Evolutionary conservation across 495 filamentous ascomycete genomes (phyloP).

Genomic region (Viridothelium virens): DNA sequence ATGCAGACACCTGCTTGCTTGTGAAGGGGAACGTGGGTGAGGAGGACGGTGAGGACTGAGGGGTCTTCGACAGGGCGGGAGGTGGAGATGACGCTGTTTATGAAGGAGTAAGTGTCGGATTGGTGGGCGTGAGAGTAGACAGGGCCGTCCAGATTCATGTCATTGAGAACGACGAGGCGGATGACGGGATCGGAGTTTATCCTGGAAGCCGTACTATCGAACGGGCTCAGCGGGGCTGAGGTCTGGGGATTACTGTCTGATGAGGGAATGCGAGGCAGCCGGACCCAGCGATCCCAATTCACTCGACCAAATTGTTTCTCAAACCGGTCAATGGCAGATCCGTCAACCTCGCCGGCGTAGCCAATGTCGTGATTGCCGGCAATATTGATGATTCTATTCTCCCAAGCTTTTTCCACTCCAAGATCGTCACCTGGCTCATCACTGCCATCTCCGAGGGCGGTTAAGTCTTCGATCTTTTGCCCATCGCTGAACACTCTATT

Average conservation of each 20-base stretch:
- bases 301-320: conserved; percentile 72
- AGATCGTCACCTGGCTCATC: conserved; percentile 39
- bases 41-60: conserved; percentile 65
- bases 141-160: conserved; percentile 84
- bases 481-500: conserved; percentile 63
- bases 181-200: conserved; percentile 37
- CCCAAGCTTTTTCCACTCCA: conserved; percentile 54
- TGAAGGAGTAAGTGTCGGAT: conserved; percentile 62
- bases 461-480: conserved; percentile 45
- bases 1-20: conserved; percentile 76
- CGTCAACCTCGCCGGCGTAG: conserved; percentile 81
- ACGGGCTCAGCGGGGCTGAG: background rate
- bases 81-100: conserved; percentile 62
- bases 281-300: conserved; percentile 81
- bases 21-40: conserved; percentile 88
- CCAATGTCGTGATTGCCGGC: conserved; percentile 95
- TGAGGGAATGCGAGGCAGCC: conserved; percentile 37
- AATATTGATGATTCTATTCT: conserved; percentile 70
- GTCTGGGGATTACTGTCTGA: background rate
- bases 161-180: conserved; percentile 81
- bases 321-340: conserved; percentile 64
- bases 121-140: conserved; percentile 57
- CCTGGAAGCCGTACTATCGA: conserved; percentile 19
- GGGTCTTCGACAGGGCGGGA: conserved; percentile 58
- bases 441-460: conserved; percentile 17